Percentiles rank a stretch among this genome's conserved stretches.
Conservation (phyloP, 495 filamentous ascomycete species). For the Melanomma pulvis-pyrius region DNA sequence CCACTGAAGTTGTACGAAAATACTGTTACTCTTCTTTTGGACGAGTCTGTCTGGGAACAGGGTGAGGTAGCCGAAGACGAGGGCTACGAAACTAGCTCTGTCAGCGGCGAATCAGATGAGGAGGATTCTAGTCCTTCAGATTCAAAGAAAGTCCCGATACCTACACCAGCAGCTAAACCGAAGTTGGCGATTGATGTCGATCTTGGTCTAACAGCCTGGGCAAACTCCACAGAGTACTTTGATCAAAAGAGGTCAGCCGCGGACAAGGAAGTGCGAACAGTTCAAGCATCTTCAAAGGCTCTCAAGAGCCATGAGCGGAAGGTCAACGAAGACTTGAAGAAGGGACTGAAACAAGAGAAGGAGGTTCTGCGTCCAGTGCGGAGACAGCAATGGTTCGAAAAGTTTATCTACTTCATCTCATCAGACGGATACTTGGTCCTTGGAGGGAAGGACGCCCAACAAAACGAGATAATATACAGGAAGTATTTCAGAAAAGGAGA, state of each 20-base stretch:
- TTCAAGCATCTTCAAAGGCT: constrained; percentile 78
- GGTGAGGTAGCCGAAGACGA: constrained; percentile 63
- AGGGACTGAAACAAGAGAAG: constrained; percentile 89
- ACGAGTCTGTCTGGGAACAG: constrained; percentile 65
- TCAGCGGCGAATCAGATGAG: constrained; percentile 55
- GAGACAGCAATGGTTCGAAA: constrained; percentile 91
- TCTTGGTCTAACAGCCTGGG: constrained; percentile 77
- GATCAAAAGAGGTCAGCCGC: constrained; percentile 82
- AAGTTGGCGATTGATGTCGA: constrained; percentile 78
- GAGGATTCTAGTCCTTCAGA: constrained; percentile 7
- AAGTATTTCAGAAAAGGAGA: constrained; percentile 85
- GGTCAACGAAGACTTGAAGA: constrained; percentile 80
- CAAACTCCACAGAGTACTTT: constrained; percentile 90
- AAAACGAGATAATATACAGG: constrained; percentile 88
- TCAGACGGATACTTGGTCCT: constrained; percentile 94
- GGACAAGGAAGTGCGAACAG: constrained; percentile 82
- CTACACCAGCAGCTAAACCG: constrained; percentile 48
- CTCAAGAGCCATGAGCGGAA: constrained; percentile 89
- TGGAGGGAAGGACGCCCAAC: constrained; percentile 81
- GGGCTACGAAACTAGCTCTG: constrained; percentile 64
- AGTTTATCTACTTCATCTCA: constrained; percentile 91
- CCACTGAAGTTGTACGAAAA: constrained; percentile 89
- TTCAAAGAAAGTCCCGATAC: constrained; percentile 47
- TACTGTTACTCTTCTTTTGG: constrained; percentile 77
- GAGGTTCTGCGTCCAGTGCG: constrained; percentile 80